A percentile compares a stretch with the other conserved stretches of the same genome.
phyloP scores from a whole-genome alignment of 2,329 filamentous ascomycete species.

The Leptodontidium sp. region DNA sequence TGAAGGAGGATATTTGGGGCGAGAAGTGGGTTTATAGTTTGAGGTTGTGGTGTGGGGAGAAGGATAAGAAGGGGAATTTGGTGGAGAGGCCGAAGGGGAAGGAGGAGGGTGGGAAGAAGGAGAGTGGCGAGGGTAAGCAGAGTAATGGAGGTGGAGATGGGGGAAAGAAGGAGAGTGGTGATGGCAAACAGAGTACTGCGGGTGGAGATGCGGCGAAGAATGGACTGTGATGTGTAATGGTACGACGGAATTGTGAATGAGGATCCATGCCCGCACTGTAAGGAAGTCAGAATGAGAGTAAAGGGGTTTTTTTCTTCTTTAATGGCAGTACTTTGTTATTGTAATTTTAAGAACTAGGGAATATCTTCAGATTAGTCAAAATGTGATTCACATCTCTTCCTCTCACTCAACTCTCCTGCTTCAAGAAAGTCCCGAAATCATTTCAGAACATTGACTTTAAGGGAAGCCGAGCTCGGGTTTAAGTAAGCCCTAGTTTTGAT shows the following conservation, averaged over 20 bases:
- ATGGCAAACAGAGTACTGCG: background rate
- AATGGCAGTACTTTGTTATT: background rate
- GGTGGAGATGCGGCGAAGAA: background rate
- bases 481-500: too few species aligned
- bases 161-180: background rate
- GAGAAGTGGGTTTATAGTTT: constrained; percentile 31
- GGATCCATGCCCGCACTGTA: background rate
- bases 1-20: constrained; percentile 31
- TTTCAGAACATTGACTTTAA: too few species aligned
- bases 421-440: too few species aligned
- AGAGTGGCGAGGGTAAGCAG: background rate
- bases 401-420: too few species aligned
- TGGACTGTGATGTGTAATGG: background rate
- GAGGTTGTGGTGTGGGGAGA: constrained; percentile 31
- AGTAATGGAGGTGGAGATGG: background rate
- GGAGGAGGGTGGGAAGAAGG: background rate
- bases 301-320: too few species aligned
- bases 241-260: background rate
- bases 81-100: constrained; percentile 1
- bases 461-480: too few species aligned
- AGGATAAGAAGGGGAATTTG: constrained; percentile 20
- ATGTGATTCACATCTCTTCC: too few species aligned
- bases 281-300: background rate
- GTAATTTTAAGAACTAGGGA: background rate
- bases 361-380: background rate